Evolutionary conservation across 768 basidiomycete species (phyloP).

Genomic region (Boletus subparvulus): DNA sequence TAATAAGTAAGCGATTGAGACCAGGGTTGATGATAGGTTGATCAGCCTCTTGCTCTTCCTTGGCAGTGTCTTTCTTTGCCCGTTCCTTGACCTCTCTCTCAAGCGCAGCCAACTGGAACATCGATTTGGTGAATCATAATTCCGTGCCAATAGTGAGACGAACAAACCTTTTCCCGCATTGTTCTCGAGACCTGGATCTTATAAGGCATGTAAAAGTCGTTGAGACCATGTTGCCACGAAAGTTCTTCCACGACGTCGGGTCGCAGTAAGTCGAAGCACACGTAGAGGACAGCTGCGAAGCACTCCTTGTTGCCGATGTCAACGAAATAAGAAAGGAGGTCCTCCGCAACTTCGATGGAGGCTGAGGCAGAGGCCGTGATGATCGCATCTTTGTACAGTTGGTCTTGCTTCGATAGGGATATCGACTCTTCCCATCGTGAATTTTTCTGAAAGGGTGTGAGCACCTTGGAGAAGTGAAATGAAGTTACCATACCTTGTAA

Average conservation of each 20-base stretch:
- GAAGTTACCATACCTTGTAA: slow-evolving; percentile 67
- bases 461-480: neutral
- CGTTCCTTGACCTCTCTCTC: slow-evolving; percentile 91
- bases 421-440: slow-evolving; percentile 95
- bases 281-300: slow-evolving; percentile 85
- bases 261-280: slow-evolving; percentile 94
- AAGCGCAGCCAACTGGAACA: slow-evolving; percentile 60
- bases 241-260: slow-evolving; percentile 92
- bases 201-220: slow-evolving; percentile 98
- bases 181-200: slow-evolving; percentile 85
- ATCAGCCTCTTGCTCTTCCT: slow-evolving; percentile 86
- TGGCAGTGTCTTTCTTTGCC: slow-evolving; percentile 80
- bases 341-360: slow-evolving; percentile 90
- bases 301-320: slow-evolving; percentile 99
- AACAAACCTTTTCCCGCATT: slow-evolving; percentile 66
- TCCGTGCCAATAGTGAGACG: neutral
- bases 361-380: slow-evolving; percentile 84
- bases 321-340: slow-evolving; percentile 93
- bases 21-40: slow-evolving; percentile 89
- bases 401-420: slow-evolving; percentile 91
- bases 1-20: slow-evolving; percentile 60
- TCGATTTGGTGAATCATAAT: slow-evolving; percentile 6
- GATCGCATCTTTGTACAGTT: slow-evolving; percentile 96
- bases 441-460: slow-evolving; percentile 68
- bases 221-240: slow-evolving; percentile 94